These are phyloP conservation scores for Penicillium longicatenatum DNA, from an alignment of 495 filamentous ascomycete genomes.

Conservation along the genomic window DNA sequence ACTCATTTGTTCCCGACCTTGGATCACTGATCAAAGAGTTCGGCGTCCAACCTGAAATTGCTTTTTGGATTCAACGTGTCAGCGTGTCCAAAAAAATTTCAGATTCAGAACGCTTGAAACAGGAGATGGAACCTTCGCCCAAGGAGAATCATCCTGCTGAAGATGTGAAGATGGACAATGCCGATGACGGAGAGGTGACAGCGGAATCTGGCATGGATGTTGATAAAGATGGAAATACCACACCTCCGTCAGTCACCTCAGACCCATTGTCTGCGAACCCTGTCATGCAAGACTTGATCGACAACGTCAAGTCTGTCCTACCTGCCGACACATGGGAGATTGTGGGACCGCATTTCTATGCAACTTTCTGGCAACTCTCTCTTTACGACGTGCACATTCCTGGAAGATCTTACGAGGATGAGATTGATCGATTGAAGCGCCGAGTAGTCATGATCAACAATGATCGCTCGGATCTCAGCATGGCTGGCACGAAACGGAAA, in stretches of 20 bases:
- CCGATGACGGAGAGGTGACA: constrained; percentile 27
- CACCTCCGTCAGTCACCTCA: constrained; percentile 11
- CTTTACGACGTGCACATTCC: constrained; percentile 78
- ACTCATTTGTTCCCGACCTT: constrained; percentile 76
- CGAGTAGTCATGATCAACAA: constrained; percentile 61
- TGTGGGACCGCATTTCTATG: constrained; percentile 76
- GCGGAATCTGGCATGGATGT: constrained; percentile 39
- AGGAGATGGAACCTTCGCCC: constrained; percentile 23
- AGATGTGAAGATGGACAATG: constrained; percentile 38
- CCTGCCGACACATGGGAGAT: constrained; percentile 63
- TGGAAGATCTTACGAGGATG: constrained; percentile 70
- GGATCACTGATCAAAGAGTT: constrained; percentile 73
- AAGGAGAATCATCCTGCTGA: constrained; percentile 26
- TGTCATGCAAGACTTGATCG: constrained; percentile 74
- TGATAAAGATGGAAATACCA: constrained; percentile 33
- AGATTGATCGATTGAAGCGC: constrained; percentile 62
- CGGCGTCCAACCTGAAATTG: constrained; percentile 77
- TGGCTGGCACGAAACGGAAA: constrained; percentile 61
- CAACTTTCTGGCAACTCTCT: constrained; percentile 90
- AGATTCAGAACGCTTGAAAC: constrained; percentile 40
- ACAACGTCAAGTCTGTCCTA: constrained; percentile 62
- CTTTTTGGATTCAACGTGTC: constrained; percentile 82
- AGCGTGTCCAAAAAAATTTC: constrained; percentile 62
- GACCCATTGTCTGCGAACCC: constrained; percentile 61
- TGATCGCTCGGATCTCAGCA: constrained; percentile 71